phyloP scores from a whole-genome alignment of 371 early-diverging fungal genomes.

The Chytridium lagenaria region DNA sequence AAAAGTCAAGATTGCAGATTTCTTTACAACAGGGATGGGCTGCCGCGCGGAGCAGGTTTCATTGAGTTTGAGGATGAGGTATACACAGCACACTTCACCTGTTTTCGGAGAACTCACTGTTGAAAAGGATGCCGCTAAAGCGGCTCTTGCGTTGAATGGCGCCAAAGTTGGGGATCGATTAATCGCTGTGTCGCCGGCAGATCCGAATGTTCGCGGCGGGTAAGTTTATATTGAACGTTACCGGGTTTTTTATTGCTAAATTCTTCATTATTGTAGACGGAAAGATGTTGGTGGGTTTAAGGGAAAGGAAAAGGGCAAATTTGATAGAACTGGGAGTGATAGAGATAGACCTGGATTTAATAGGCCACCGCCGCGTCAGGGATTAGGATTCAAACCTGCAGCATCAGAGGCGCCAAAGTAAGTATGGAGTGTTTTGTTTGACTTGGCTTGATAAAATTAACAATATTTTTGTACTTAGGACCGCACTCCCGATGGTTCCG shows the following conservation, averaged over 20 bases:
- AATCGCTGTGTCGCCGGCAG: conserved; percentile 52
- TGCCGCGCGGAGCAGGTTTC: conserved; percentile 49
- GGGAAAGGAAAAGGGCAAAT: background rate
- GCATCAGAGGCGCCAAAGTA: too few species aligned
- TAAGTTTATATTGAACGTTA: background rate
- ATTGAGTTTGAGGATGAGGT: conserved; percentile 52
- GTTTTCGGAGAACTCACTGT: background rate
- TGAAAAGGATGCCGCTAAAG: conserved; percentile 42
- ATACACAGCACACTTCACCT: background rate
- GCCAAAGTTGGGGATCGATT: conserved; percentile 41
- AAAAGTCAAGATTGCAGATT: too few species aligned
- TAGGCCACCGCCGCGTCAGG: too few species aligned
- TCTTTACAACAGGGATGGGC: conserved; percentile 29
- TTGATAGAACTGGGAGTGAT: too few species aligned
- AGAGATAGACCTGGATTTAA: too few species aligned
- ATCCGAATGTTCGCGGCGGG: conserved; percentile 49
- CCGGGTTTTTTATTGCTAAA: background rate
- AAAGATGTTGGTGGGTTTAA: background rate
- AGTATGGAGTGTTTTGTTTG: too few species aligned
- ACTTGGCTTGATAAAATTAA: too few species aligned
- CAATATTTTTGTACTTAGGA: too few species aligned
- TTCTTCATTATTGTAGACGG: too few species aligned
- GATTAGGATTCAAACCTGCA: too few species aligned
- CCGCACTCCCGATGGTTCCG: conserved; percentile 17
- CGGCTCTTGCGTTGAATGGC: conserved; percentile 50